Evolutionary conservation across 345 rosid species (phyloP).

Genomic region (Carallia pectinifolia): DNA sequence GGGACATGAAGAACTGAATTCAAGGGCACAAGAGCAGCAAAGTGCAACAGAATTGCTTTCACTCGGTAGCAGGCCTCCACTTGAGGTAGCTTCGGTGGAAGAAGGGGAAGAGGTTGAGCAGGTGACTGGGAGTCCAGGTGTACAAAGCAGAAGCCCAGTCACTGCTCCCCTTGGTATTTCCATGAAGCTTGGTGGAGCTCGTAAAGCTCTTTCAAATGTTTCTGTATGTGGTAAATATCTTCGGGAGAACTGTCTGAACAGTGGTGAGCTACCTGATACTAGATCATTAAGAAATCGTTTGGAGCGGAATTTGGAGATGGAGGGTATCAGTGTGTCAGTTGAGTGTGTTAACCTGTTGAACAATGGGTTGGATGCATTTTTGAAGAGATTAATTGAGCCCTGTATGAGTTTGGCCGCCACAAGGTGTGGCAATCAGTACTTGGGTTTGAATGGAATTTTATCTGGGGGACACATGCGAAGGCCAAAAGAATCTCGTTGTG

Average conservation of each 20-base stretch:
- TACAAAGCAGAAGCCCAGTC: slow-evolving; percentile 71
- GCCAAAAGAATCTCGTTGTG: slow-evolving; percentile 27
- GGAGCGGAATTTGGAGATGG: slow-evolving; percentile 64
- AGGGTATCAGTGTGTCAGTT: slow-evolving; percentile 49
- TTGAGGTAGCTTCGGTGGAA: slow-evolving; percentile 78
- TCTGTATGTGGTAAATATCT: slow-evolving; percentile 24
- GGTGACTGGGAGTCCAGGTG: slow-evolving; percentile 63
- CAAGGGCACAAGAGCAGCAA: slow-evolving; percentile 53
- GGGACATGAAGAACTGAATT: slow-evolving; percentile 46
- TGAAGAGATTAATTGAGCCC: slow-evolving; percentile 73
- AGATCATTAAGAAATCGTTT: slow-evolving; percentile 59
- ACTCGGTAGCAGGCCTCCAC: slow-evolving; percentile 76
- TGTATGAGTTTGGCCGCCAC: slow-evolving; percentile 58
- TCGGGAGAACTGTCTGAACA: slow-evolving; percentile 50
- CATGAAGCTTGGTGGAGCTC: slow-evolving; percentile 42
- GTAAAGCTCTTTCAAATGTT: slow-evolving; percentile 39
- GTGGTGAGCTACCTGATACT: slow-evolving; percentile 72
- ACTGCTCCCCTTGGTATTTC: slow-evolving; percentile 84
- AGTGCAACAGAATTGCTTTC: slow-evolving; percentile 78
- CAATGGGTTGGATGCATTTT: slow-evolving; percentile 60
- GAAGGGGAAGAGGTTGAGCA: slow-evolving; percentile 99
- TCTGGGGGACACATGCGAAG: slow-evolving; percentile 26
- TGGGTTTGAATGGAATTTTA: slow-evolving; percentile 25
- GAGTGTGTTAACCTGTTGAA: slow-evolving; percentile 71
- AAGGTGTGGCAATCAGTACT: slow-evolving; percentile 29